A percentile compares a stretch with the other conserved stretches of the same genome.
Conservation (phyloP, 2,329 filamentous ascomycete species). For the Alternaria brassicae region DNA sequence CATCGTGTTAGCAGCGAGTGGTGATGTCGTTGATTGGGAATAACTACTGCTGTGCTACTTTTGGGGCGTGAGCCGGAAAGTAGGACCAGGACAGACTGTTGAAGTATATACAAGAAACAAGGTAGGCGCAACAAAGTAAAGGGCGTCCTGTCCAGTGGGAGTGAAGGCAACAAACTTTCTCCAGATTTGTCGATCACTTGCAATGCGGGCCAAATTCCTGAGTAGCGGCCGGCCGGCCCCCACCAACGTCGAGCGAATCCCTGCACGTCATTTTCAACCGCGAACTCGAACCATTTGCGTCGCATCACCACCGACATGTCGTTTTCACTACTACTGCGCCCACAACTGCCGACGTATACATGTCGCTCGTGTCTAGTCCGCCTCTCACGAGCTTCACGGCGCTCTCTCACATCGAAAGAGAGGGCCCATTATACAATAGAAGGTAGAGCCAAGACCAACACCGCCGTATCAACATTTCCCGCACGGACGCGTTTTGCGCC, state of each 20-base stretch:
- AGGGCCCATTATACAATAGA: too few species aligned
- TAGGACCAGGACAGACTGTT: not conserved
- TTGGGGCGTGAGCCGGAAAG: not conserved
- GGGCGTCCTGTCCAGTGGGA: not conserved
- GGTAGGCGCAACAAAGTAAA: not conserved
- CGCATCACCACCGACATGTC: constrained; percentile 30
- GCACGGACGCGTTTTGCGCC: constrained; percentile 86
- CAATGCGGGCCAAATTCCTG: constrained; percentile 14
- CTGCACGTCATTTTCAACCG: constrained; percentile 16
- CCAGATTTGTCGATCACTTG: constrained; percentile 5
- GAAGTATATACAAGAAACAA: constrained; percentile 15
- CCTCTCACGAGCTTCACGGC: constrained; percentile 24
- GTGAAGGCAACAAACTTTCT: constrained; percentile 17
- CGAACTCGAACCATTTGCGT: constrained; percentile 1
- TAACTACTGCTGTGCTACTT: constrained; percentile 6
- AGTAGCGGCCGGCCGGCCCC: constrained; percentile 13
- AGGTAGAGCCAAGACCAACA: constrained; percentile 8
- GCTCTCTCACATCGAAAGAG: constrained; percentile 20
- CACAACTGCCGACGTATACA: constrained; percentile 34
- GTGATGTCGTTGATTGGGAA: not conserved
- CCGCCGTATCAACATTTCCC: constrained; percentile 38
- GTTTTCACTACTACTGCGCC: constrained; percentile 28
- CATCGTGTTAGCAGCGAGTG: constrained; percentile 18
- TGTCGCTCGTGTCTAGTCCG: constrained; percentile 41
- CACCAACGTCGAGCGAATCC: constrained; percentile 10